A percentile compares a stretch with the other conserved stretches of the same genome.
Evolutionary conservation across 768 basidiomycete species (phyloP).

Genomic region (Trametes maxima): DNA sequence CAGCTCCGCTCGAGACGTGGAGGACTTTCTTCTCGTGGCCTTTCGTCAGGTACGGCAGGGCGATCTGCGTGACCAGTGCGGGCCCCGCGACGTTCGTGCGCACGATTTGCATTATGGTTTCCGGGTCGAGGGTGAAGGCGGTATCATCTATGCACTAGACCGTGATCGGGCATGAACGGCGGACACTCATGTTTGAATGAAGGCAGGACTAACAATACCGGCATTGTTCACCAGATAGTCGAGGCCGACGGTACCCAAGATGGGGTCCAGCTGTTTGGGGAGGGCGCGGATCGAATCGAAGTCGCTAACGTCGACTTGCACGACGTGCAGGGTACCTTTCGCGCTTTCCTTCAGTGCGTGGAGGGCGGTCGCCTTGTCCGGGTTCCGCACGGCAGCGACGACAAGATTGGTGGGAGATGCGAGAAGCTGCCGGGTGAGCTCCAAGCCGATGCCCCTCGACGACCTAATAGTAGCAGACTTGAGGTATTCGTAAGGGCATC

Average conservation of each 20-base stretch:
- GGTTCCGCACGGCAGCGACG: conserved; percentile 34
- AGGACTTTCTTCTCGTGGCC: conserved; percentile 36
- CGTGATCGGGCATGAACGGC: no score
- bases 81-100: conserved; percentile 41
- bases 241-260: conserved; percentile 36
- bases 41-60: conserved; percentile 37
- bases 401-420: conserved; percentile 26
- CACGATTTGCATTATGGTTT: conserved; percentile 30
- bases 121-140: conserved; percentile 31
- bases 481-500: neutral
- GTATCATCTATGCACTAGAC: conserved; percentile 22
- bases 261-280: conserved; percentile 22
- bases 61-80: conserved; percentile 36
- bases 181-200: conserved; percentile 1
- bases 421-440: conserved; percentile 30
- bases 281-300: conserved; percentile 30
- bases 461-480: neutral
- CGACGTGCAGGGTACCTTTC: conserved; percentile 35
- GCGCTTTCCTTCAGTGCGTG: conserved; percentile 24
- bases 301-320: conserved; percentile 35
- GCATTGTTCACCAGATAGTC: conserved; percentile 47
- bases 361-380: conserved; percentile 26
- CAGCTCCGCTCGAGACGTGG: conserved; percentile 37
- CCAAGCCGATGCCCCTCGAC: conserved; percentile 32
- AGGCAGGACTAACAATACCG: conserved; percentile 25